Conservation (phyloP, 176 grass and related monocot genomes). For the Eleusine coracana region DNA sequence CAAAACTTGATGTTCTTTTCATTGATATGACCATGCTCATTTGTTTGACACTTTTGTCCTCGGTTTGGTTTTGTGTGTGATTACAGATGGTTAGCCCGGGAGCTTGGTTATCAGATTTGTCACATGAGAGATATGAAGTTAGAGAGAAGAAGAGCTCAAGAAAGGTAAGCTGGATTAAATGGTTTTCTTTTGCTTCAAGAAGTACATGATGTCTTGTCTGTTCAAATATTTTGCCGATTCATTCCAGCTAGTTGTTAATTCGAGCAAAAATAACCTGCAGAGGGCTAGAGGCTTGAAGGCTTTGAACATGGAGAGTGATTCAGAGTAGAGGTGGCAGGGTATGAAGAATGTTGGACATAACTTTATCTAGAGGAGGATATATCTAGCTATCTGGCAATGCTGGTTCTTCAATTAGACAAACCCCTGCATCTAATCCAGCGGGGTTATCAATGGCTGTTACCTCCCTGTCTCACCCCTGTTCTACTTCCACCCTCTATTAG, state of each 20-base stretch:
- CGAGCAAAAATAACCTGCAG: conserved; percentile 48
- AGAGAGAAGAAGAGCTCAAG: conserved; percentile 91
- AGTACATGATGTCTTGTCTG: not conserved
- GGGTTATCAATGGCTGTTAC: not conserved
- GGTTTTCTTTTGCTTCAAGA: conserved; percentile 8
- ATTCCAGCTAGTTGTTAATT: not conserved
- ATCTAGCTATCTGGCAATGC: conserved; percentile 16
- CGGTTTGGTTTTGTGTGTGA: conserved; percentile 9
- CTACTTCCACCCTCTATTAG: not conserved
- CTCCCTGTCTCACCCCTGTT: not conserved
- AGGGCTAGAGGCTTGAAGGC: conserved; percentile 94
- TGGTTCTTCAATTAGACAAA: conserved; percentile 31
- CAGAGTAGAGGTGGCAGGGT: conserved; percentile 49
- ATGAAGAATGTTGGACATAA: conserved; percentile 32
- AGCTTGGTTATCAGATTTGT: conserved; percentile 92
- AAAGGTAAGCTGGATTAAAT: conserved; percentile 59
- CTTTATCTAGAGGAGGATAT: conserved; percentile 16
- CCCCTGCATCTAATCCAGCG: conserved; percentile 35
- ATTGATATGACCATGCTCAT: not conserved
- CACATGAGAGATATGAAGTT: conserved; percentile 95
- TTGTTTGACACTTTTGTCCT: not conserved
- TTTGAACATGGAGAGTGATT: conserved; percentile 88
- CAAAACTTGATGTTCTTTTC: not conserved
- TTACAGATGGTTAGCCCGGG: conserved; percentile 86
- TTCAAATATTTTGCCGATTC: not conserved